Percentiles rank a stretch among this genome's conserved stretches.
These are phyloP conservation scores for Puccinia novopanici DNA, from an alignment of 1,284 basidiomycete species.

Conservation along the genomic window DNA sequence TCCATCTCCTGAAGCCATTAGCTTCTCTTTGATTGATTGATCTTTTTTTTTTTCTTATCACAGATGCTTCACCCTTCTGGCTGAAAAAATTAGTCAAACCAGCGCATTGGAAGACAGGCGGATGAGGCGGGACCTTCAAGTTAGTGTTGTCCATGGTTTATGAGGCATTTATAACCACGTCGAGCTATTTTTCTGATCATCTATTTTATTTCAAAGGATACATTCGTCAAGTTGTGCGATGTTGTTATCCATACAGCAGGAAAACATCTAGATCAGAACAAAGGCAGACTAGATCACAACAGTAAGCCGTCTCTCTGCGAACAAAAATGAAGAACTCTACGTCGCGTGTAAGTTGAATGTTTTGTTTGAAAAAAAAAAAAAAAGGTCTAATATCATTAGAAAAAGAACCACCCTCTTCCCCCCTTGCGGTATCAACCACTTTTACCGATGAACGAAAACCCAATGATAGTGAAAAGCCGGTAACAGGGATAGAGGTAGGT, in stretches of 20 bases:
- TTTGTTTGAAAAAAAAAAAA: background rate
- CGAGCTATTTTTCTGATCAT: background rate
- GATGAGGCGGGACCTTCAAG: conserved; percentile 85
- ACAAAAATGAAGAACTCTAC: background rate
- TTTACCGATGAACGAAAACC: conserved; percentile 30
- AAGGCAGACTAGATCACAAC: conserved; percentile 23
- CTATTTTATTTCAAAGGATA: conserved; percentile 65
- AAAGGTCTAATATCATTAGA: conserved; percentile 16
- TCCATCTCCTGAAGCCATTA: background rate
- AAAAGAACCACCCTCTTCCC: conserved; percentile 29
- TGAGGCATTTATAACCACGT: conserved; percentile 12
- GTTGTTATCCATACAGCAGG: conserved; percentile 73
- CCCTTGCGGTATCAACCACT: conserved; percentile 13
- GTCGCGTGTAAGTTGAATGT: background rate
- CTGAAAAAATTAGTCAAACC: conserved; percentile 81
- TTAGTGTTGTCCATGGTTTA: conserved; percentile 55
- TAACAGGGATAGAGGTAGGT: conserved; percentile 34
- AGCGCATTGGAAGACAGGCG: conserved; percentile 85
- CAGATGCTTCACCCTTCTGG: conserved; percentile 77
- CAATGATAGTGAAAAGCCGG: conserved; percentile 22
- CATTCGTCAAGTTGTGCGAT: conserved; percentile 81
- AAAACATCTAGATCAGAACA: conserved; percentile 68
- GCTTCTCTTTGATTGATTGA: background rate
- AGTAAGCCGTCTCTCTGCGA: background rate
- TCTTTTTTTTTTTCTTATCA: background rate